Evolutionary conservation across 1,139 yeast genomes (phyloP), one percentile per base, ranked within the genome.

Genomic region (Yamadazyma dendronema): DNA sequence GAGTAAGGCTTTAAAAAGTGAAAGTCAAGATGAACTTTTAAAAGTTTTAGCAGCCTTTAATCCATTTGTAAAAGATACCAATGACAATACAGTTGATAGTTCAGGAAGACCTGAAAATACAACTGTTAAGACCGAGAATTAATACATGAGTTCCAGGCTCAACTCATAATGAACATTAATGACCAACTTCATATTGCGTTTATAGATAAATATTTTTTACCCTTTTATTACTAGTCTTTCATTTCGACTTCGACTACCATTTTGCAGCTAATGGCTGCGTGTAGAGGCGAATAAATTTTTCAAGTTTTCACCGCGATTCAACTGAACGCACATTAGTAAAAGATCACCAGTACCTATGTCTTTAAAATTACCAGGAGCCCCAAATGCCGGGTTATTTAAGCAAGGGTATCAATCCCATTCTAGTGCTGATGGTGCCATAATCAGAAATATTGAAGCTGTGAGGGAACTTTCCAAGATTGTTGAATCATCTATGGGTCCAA

Each of bases 401-500:
- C 96, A 87, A 60, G 98, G 98, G n/a, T 90, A 89, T 65, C 89
- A 85, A 59, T 79, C 90, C 28, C 84, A 87, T 54, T 75, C 86
- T 36, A 83, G 84, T 57, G 90, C 89, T 23, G 98, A 94, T 65
- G 98, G 98, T 38, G 97, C 96, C 30, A 88, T 92, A 41, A 77
- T 79, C 51, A 79, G 96, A 57, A 92, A 94, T 58, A 88, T 92
- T 50, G 87, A 85, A 52, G 98, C 98, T 2, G 92, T 94, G 38
- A 79, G 96, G 54, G 97, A 92, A 61, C 86, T 94, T 61, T 80
- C 96, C 42, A 79, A 83, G 38, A 89, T 92, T 79, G 86, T 94
- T 47, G 76, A 90, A 45, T 89, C 97, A 4, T 88, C 97, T 8
- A 86, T 92, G 73, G 98, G 98, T 5, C 98, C 98, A 42, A 86